Base-by-base conservation (phyloP, 73 alveolate species). In the Tetrahymena borealis region DNA sequence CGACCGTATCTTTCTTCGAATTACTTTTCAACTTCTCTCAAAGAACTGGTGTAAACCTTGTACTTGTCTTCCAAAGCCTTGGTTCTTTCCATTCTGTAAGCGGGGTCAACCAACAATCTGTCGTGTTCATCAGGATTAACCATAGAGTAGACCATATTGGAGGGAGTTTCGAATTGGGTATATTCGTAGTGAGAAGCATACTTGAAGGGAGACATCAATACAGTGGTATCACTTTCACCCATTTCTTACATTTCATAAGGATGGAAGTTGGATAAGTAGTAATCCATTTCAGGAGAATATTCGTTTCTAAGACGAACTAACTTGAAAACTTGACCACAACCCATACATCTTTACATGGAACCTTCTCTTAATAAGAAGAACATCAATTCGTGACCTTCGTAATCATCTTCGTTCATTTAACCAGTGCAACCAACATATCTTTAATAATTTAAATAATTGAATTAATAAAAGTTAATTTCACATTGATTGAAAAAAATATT, bases 351-450 rank as follows among this genome's bases (percentile, higher is more conserved):
- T 91, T 97, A 94, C 39, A 97, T 90, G 5, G 99, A 98, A 1
- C 99, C 99, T 91, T 97, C 99, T 91, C 98, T 96, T 39, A 96
- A 90, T 90, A 97, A 91, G 77, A 96, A 97, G 93, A 95, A 94
- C 93, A 96, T 95, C 93, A 95, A 94, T 93, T 94, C 97, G 78
- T 97, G 99, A 39, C 96, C 78, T 94, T 96, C 98, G 39, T 97
- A 97, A 90, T 97, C 99, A 91, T 97, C 99, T 96, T 97, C 99
- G 78, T 94, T 95, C 91, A 97, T 95, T 35, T 96, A 96, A 20
- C 99, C 99, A 40, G 95, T 92, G 95, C 99, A 97, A 78, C 96
- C 96, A 42, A 97, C 99, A 90, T 96, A 96, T 96, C 99, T 60
- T 60, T 20, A 60, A 2, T 60, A 6, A 24, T 7, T 12, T 42